Evolutionary conservation across 805 yeast species (phyloP), one percentile per base, ranked within the genome.

Genomic region (Cyberlindnera xylosilytica): DNA sequence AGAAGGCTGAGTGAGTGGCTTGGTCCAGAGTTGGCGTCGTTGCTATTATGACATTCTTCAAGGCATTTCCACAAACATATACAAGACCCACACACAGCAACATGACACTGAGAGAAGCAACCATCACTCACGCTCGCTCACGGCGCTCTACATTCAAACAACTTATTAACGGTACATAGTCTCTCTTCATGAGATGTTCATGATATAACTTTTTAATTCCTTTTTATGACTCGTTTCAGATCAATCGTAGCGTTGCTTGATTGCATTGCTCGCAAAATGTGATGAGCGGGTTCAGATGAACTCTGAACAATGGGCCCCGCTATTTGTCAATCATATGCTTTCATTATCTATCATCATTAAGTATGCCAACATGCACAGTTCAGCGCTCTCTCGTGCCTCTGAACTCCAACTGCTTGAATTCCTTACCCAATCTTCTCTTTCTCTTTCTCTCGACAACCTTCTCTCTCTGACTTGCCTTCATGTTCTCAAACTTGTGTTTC

Each of bases 371-470:
- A 9, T 29, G 18, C 34, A 15, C n/a, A 9, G 4, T 10, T 31
- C 12, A 32, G 13, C 35, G 26, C 20, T 50, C 45, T 41, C 49
- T 52, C 34, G 60, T 53, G 41, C 52, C 11, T 15, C 19, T 61
- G 42, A 70, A 70, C 45, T 69, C 74, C 51, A 72, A 61, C 53
- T 68, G 71, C 49, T 61, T 73, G 72, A 88, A 82, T 64, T 87
- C 95, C 65, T 81, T 79, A 61, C 96, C 90, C 65, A 81, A 70
- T 68, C 81, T 78, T 74, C 78, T 83, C 85, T 82, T 86, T 62
- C 91, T 79, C 79, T 82, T 89, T 67, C 91, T 79, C 66, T 85
- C 93, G 78, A 86, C 77, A 30, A 80, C 86, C 73, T 83, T 86
- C 49, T 83, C 89, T 57, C 89, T 73, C 65, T 85, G 90, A 38